Evolutionary conservation across 306 rosid species (phyloP).

Genomic region (Cicer chorassanicum): DNA sequence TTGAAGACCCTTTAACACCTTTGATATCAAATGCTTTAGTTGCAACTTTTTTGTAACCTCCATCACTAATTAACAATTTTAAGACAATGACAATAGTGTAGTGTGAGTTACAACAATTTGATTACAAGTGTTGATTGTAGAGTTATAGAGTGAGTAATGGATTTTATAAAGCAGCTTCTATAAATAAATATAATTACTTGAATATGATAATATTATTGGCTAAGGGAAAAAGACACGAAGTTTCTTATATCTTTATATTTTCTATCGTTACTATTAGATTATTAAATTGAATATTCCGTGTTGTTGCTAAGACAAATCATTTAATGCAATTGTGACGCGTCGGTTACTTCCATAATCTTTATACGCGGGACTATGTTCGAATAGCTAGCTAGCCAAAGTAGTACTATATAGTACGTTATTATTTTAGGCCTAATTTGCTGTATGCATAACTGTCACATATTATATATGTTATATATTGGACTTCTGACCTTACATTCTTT

Average conservation of each 20-base stretch:
- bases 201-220: background rate
- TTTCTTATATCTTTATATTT: conserved; percentile 2
- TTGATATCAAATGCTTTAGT: conserved; percentile 50
- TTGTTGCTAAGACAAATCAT: conserved; percentile 31
- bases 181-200: too few relatives aligned
- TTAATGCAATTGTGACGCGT: conserved; percentile 55
- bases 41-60: conserved; percentile 42
- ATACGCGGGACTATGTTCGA: conserved; percentile 47
- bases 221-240: conserved; percentile 42
- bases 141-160: background rate
- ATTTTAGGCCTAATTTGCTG: conserved; percentile 42
- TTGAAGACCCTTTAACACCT: conserved; percentile 52
- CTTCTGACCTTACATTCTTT: conserved; percentile 7
- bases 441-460: conserved; percentile 35
- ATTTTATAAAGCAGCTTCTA: conserved; percentile 4
- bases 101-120: background rate
- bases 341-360: conserved; percentile 29
- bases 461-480: background rate
- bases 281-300: conserved; percentile 22
- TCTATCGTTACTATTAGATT: background rate
- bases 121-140: conserved; percentile 2
- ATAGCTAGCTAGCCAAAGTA: conserved; percentile 10
- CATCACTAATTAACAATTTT: background rate
- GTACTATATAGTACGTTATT: background rate
- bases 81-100: conserved; percentile 20